Percentiles rank a stretch among this genome's conserved stretches.
Conservation (phyloP, 768 basidiomycete genomes). For the Boletus insuetus region DNA sequence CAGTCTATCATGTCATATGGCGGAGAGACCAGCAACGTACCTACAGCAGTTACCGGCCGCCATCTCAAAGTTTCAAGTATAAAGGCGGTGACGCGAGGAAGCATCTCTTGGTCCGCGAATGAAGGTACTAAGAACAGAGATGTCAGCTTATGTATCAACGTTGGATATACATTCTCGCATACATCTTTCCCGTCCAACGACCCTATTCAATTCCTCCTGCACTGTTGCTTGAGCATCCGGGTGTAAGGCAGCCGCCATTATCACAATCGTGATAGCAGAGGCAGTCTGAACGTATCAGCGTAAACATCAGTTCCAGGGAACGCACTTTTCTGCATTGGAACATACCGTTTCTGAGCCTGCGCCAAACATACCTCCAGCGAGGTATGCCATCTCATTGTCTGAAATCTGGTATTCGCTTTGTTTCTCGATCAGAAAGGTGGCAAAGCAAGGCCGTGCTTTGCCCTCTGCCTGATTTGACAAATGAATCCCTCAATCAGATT, state of each 20-base stretch:
- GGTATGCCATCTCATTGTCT: constrained; percentile 2
- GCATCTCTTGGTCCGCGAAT: neutral
- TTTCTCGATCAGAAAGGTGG: neutral
- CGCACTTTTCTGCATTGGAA: neutral
- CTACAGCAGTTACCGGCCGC: constrained; percentile 1
- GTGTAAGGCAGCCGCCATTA: constrained; percentile 10
- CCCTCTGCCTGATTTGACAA: neutral
- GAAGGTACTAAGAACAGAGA: neutral
- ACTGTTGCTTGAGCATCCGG: constrained; percentile 3
- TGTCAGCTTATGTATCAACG: neutral
- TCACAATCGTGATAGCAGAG: constrained; percentile 2
- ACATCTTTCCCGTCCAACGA: constrained; percentile 9
- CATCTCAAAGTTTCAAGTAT: constrained; percentile 1
- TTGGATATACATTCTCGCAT: neutral
- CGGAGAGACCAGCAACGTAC: neutral
- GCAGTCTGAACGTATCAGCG: constrained; percentile 3
- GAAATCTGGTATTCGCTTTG: neutral
- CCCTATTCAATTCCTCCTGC: constrained; percentile 4
- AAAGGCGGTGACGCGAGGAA: constrained; percentile 6
- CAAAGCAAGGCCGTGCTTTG: constrained; percentile 5
- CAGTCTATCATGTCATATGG: neutral
- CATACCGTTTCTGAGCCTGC: constrained; percentile 10
- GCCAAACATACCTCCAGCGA: constrained; percentile 8
- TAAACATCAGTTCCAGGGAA: neutral
- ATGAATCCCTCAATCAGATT: neutral